Conservation (phyloP, 2,329 filamentous ascomycete genomes). For the Sporothrix mexicana region DNA sequence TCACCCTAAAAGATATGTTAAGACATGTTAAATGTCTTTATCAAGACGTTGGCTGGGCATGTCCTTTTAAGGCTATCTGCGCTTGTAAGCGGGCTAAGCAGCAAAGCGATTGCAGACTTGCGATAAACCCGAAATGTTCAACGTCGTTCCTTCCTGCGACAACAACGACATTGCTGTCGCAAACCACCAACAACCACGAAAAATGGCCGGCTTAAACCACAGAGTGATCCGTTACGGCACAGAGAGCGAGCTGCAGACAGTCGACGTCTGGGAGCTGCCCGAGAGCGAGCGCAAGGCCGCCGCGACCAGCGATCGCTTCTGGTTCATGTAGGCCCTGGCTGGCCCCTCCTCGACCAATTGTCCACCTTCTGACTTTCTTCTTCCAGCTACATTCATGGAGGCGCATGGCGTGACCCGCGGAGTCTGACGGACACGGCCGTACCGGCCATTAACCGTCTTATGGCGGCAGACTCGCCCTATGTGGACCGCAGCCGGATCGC, state of each 20-base stretch:
- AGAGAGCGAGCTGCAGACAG: slow-evolving; percentile 51
- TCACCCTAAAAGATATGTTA: too few relatives aligned
- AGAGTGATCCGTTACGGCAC: slow-evolving; percentile 47
- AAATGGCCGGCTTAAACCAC: slow-evolving; percentile 42
- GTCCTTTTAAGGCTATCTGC: slow-evolving; percentile 15
- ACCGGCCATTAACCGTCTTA: slow-evolving; percentile 43
- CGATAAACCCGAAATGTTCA: slow-evolving; percentile 23
- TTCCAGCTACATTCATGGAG: slow-evolving; percentile 62
- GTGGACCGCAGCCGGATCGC: slow-evolving; percentile 59
- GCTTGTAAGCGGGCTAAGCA: slow-evolving; percentile 26
- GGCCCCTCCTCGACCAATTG: not conserved
- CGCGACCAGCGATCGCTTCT: slow-evolving; percentile 38
- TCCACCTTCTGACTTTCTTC: not conserved
- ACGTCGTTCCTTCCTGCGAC: slow-evolving; percentile 2
- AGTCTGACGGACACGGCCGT: slow-evolving; percentile 54
- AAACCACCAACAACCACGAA: not conserved
- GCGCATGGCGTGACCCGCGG: slow-evolving; percentile 66
- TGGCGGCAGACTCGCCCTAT: slow-evolving; percentile 33
- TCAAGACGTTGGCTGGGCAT: too few relatives aligned
- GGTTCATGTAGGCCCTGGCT: slow-evolving; percentile 47
- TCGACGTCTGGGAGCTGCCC: slow-evolving; percentile 53
- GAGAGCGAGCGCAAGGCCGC: slow-evolving; percentile 33
- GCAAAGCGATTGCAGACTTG: slow-evolving; percentile 17
- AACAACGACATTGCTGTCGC: not conserved
- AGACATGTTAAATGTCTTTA: too few relatives aligned